Conservation (phyloP, 352 stramenopile species). For the Globisporangium acanthophoron region DNA sequence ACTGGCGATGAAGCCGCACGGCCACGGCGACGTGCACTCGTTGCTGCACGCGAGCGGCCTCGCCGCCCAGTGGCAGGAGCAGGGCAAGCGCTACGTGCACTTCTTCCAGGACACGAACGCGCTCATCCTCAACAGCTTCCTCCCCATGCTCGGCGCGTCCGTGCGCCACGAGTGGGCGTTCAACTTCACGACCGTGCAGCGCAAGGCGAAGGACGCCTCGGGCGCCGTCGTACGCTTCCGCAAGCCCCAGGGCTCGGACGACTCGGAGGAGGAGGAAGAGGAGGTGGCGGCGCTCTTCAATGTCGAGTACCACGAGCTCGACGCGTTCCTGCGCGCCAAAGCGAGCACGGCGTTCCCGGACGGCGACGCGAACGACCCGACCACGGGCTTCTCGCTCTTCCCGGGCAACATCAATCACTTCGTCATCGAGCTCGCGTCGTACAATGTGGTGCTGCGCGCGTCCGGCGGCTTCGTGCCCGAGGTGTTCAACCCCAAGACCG, state of each 20-base stretch:
- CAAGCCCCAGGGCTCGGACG: background rate
- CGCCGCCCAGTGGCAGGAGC: conserved; percentile 56
- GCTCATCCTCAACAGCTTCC: conserved; percentile 91
- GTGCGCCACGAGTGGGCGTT: conserved; percentile 85
- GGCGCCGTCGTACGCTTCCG: conserved; percentile 58
- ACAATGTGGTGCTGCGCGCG: conserved; percentile 37
- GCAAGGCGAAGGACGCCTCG: conserved; percentile 92
- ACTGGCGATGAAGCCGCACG: conserved; percentile 95
- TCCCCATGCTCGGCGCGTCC: conserved; percentile 87
- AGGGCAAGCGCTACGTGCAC: conserved; percentile 92
- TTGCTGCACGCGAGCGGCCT: conserved; percentile 83
- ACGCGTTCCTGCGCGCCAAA: conserved; percentile 53
- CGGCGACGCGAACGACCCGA: conserved; percentile 54
- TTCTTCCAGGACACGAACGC: conserved; percentile 96
- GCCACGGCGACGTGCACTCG: conserved; percentile 97
- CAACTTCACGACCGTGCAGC: conserved; percentile 91
- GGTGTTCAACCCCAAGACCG: conserved; percentile 73
- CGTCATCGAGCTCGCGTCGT: conserved; percentile 40
- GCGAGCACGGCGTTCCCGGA: conserved; percentile 36
- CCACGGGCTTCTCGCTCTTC: conserved; percentile 52
- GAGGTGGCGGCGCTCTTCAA: conserved; percentile 44
- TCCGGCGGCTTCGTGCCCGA: conserved; percentile 57
- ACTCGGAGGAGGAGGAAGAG: background rate
- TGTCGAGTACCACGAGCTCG: conserved; percentile 72
- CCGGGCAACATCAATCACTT: conserved; percentile 78